Evolutionary conservation across 148 eudicot genomes (phyloP).

Genomic region (Amaranthus palmeri): DNA sequence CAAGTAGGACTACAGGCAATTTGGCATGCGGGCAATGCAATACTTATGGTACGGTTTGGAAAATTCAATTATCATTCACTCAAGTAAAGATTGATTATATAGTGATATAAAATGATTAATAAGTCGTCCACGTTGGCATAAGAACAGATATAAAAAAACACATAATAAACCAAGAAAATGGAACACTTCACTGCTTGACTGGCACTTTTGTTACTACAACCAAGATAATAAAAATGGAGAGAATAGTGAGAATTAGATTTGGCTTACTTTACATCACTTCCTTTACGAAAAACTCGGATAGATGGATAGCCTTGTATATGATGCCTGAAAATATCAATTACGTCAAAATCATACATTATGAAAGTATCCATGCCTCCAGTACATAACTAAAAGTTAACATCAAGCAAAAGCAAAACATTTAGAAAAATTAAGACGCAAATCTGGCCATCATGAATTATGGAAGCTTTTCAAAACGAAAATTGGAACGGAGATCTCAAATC

Average conservation of each 20-base stretch:
- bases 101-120: no score
- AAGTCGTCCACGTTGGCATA: no score
- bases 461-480: background rate
- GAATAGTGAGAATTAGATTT: slow-evolving; percentile 10
- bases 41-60: no score
- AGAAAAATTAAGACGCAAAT: background rate
- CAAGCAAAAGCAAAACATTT: background rate
- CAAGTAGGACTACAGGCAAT: no score
- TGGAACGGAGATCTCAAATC: background rate
- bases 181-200: background rate
- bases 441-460: background rate
- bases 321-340: slow-evolving; percentile 48
- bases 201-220: background rate
- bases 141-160: no score
- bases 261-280: slow-evolving; percentile 65
- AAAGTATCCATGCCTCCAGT: slow-evolving; percentile 19
- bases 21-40: no score
- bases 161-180: no score
- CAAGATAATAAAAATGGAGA: background rate
- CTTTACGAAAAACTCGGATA: slow-evolving; percentile 89
- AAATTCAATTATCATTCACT: no score
- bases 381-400: background rate
- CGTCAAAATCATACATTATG: background rate
- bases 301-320: slow-evolving; percentile 98
- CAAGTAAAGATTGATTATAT: no score